These are phyloP conservation scores for Kluyveromyces dobzhanskii DNA, from an alignment of 805 yeast species.

Conservation along the genomic window DNA sequence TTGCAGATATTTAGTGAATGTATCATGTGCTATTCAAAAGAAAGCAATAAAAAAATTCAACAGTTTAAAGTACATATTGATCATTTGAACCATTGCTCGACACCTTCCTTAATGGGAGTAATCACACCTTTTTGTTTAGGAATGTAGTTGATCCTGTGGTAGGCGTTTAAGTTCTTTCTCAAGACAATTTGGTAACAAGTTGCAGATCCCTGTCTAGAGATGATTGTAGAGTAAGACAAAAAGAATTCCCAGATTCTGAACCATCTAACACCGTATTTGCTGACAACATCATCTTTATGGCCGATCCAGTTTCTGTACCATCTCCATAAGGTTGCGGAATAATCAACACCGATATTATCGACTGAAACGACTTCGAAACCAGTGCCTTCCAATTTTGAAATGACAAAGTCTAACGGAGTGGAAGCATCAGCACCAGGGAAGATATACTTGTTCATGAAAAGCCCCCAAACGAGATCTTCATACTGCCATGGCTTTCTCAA, in stretches of 20 bases:
- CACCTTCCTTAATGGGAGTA: conserved; percentile 47
- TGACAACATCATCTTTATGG: conserved; percentile 64
- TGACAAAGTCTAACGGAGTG: conserved; percentile 81
- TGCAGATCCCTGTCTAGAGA: conserved; percentile 89
- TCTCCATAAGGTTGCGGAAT: conserved; percentile 84
- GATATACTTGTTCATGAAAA: conserved; percentile 91
- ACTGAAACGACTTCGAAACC: conserved; percentile 80
- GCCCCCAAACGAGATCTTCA: conserved; percentile 90
- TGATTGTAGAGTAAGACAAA: conserved; percentile 72
- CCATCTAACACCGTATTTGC: conserved; percentile 85
- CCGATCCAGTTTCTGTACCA: conserved; percentile 94
- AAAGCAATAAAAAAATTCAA: too few species aligned
- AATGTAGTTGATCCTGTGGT: conserved; percentile 74
- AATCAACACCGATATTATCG: conserved; percentile 88
- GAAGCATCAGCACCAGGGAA: conserved; percentile 98
- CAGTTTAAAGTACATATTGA: too few species aligned
- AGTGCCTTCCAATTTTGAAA: conserved; percentile 65
- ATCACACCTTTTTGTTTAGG: conserved; percentile 71
- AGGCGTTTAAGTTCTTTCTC: conserved; percentile 81
- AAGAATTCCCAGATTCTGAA: conserved; percentile 90
- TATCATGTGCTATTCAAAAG: too few species aligned
- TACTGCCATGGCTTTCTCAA: conserved; percentile 89
- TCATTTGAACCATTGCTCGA: conserved; percentile 45
- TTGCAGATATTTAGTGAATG: too few species aligned
- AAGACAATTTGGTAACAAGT: conserved; percentile 84